Base-by-base conservation (phyloP, 192 early-diverging fungal genomes). In the Mortierella hygrophila region DNA sequence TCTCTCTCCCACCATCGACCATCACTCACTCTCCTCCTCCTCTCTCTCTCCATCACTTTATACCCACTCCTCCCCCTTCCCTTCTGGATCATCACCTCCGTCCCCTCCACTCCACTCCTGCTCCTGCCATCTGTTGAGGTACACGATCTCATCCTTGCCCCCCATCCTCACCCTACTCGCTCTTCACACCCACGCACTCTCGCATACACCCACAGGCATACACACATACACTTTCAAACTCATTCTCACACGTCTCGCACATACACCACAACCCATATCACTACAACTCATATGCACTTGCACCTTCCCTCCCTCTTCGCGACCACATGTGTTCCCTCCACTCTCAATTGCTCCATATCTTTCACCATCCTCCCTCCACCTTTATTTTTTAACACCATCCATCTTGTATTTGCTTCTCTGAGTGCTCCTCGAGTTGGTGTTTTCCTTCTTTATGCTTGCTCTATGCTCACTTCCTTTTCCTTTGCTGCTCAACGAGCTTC, bases 81-180 rank as follows among this genome's bases (percentile, higher is more conserved):
- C 26, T n/a, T 68, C 55, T 68, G 29, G 29, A 47, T 75, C 74
- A 55, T 55, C 38, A 38, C 11, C 29, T 29, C 18, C 32, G n/a
- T 75, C 54, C 35, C 29, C 23, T 13, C 54, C 74, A 75, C 70
- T 42, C 70, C 35, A 71, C 29, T 73, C 44, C 72, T 26, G 72
- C 72, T 26, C 44, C 72, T 21, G 40, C 46, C 29, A 35, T 65
- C 60, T 26, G 69, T 60, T 21, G 20, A 42, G 60, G 63, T 77
- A 68, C 52, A 47, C 40, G 49, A 49, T 76, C 42, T 38, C 47
- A 26, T 76, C n/a, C 54, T 23, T 44, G 0, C 65, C n/a, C 54
- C 16, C 38, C 26, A 21, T 21, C 29, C 29, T 40, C 52, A 38
- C 4, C 37, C 37, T 38, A 70, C 37, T 7, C 72, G 20, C n/a